These are phyloP conservation scores for Nakazawaea wickerhamii DNA, from an alignment of 805 yeast species.

Conservation along the genomic window DNA sequence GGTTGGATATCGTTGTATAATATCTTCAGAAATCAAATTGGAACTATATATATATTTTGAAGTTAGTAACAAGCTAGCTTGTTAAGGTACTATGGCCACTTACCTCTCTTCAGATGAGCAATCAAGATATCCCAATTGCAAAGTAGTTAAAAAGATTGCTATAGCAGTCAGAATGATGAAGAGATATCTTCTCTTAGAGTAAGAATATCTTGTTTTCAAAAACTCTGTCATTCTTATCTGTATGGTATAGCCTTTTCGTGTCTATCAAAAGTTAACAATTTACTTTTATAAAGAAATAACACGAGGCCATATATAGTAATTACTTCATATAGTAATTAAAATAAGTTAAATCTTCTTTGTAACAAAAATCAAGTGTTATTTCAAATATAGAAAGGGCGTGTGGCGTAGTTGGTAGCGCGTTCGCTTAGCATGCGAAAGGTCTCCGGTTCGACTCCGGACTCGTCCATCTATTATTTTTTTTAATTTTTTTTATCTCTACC, in stretches of 20 bases:
- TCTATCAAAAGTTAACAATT: too few species aligned
- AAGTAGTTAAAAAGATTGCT: not conserved
- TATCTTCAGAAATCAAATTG: too few species aligned
- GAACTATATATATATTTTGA: too few species aligned
- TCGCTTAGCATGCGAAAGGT: constrained; percentile 77
- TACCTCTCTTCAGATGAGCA: not conserved
- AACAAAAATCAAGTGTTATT: too few species aligned
- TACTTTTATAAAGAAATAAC: too few species aligned
- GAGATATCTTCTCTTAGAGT: not conserved
- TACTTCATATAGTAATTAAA: too few species aligned
- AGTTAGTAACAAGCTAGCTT: too few species aligned
- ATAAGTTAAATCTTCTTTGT: too few species aligned
- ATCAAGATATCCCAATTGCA: not conserved
- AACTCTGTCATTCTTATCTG: not conserved
- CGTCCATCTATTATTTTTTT: constrained; percentile 53
- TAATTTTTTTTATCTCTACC: constrained; percentile 7
- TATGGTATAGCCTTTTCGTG: not conserved
- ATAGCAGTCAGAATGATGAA: not conserved
- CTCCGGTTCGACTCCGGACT: constrained; percentile 76
- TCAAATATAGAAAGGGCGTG: constrained; percentile 50
- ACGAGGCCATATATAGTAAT: too few species aligned
- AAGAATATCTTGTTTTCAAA: not conserved
- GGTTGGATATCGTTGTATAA: too few species aligned
- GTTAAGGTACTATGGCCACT: too few species aligned
- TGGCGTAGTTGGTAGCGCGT: constrained; percentile 84